Evolutionary conservation across 78 protist species (phyloP), one percentile per base, ranked within the genome.

Genomic region (Emiliania huxleyi): DNA sequence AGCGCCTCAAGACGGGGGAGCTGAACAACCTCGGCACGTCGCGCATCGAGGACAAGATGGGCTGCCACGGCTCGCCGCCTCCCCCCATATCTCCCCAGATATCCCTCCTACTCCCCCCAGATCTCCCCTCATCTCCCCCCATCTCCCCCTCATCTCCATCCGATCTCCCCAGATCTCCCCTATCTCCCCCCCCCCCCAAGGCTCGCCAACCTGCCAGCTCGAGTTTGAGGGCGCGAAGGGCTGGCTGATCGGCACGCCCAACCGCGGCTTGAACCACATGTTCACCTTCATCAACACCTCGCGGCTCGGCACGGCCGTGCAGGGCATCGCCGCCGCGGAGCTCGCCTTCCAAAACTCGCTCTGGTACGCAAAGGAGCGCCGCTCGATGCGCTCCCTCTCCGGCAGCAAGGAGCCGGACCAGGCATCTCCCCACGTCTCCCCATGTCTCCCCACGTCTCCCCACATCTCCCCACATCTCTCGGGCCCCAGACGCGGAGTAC

Each of bases 201-300:
- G 91, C 46, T 42, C 40, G 35, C 87, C 26, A 40, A 43, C 85
- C 37, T 44, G 75, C 55, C 90, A 92, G 91, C n/a, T 92, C 75
- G 33, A 79, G 79, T 92, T 92, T 77, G 94, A 92, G 25, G 91
- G 25, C 55, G 44, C 90, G 38, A 26, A 29, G 46, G 94, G 94
- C n/a, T 92, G 46, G 40, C 48, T 92, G 52, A 85, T 92, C 38
- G 94, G 94, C 52, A 73, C 49, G 26, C 55, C 35, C 43, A 52
- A 92, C 71, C 48, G 79, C 49, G 94, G 94, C 8, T 5, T 92
- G 49, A 45, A 55, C 25, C 91, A 92, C 56, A 92, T 92, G 94
- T 92, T 92, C 91, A 92, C 94, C 87, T 92, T 92, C 94, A 92
- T 92, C 90, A 92, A 92, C 94, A 85, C 91, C 15, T 87, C 94